A percentile compares a stretch with the other conserved stretches of the same genome.
Evolutionary conservation across 352 stramenopile genomes (phyloP).

Genomic region (Pilasporangium apinafurcum): DNA sequence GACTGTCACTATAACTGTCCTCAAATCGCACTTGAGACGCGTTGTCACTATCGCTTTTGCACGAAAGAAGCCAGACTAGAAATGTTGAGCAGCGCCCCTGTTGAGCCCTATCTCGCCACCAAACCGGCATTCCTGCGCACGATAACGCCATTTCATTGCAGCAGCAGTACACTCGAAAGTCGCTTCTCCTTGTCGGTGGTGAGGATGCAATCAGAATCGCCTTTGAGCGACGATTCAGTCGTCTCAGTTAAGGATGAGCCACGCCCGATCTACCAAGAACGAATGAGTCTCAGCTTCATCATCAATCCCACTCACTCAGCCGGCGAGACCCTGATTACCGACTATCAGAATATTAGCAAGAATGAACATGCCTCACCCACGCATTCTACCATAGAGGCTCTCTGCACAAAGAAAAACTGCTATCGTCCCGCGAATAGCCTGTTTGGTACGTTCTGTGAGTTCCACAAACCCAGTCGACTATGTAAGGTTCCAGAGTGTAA

Average conservation of each 20-base stretch:
- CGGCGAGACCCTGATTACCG: background rate
- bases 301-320: constrained; percentile 16
- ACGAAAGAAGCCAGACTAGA: no score
- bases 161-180: no score
- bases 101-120: no score
- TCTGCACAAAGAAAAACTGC: constrained; percentile 66
- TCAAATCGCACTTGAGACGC: no score
- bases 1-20: no score
- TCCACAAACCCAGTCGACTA: constrained; percentile 62
- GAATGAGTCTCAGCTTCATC: constrained; percentile 67
- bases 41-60: no score
- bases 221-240: constrained; percentile 12
- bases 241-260: constrained; percentile 11
- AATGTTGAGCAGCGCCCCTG: no score
- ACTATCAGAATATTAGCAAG: constrained; percentile 1
- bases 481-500: constrained; percentile 52
- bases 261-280: constrained; percentile 13
- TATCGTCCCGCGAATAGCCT: constrained; percentile 33
- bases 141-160: constrained; percentile 4
- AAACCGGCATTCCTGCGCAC: no score
- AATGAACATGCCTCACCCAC: no score
- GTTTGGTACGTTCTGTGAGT: constrained; percentile 53
- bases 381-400: constrained; percentile 5
- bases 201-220: constrained; percentile 14
- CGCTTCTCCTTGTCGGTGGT: constrained; percentile 11